Base-by-base conservation (phyloP, 2,329 filamentous ascomycete genomes). In the Colletotrichum brevisporum region DNA sequence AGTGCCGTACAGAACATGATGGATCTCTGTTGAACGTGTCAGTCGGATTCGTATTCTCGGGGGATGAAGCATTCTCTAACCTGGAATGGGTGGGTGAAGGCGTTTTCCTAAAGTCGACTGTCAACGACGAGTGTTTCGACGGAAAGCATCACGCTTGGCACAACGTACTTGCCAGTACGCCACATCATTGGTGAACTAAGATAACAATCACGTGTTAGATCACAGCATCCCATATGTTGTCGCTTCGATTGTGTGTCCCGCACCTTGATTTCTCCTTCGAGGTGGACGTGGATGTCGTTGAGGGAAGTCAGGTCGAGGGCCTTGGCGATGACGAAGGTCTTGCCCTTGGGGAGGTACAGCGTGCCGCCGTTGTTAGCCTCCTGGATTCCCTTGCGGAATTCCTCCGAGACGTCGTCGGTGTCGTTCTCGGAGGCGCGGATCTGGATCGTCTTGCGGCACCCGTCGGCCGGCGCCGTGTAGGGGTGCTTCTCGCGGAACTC, bases 341-440 rank as follows among this genome's bases (percentile, higher is more conserved):
- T 79, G 5, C 83, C 83, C 73, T 85, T 85, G 48, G 87, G 79
- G 1, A 90, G 76, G 53, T 88, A 81, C 4, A 91, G 77, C 4
- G 87, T 85, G 16, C 89, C 89, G 51, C 89, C 89, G 27, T 88
- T 79, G 72, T 90, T 90, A 3, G 88, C 88, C 62, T 84, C 82
- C 71, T 85, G 81, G 50, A 90, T 78, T 0, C 85, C 89, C 76
- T 80, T 80, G 41, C 86, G 79, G 73, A 91, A 89, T 45, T 88
- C 86, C 13, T 80, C 80, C 1, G 88, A 86, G 51, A 90, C 79
- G 73, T 90, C 88, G 63, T 90, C 88, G 0, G 78, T 82, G 50
- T 88, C 87, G 58, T 86, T 83, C 61, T 76, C 78, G 1, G 87
- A 90, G 15, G 65, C 69, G 9, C 65, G 69, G 39, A 71, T 71